Base-by-base conservation (phyloP, 2,329 filamentous ascomycete species). In the Ceratocystis huliohia region DNA sequence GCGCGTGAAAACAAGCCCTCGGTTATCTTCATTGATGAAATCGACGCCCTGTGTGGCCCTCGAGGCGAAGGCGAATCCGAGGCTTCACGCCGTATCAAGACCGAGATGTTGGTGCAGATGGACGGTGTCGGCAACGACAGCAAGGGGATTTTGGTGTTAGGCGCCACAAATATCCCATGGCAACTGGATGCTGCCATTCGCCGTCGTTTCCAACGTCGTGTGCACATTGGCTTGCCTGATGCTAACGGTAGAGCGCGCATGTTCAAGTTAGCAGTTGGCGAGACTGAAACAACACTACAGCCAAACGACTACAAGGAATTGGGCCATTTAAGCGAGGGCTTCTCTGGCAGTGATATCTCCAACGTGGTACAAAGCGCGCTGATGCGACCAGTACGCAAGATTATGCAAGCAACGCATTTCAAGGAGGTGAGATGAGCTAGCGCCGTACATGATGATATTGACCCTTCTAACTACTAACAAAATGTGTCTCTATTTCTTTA, bases 11-110 rank as follows among this genome's bases (percentile, higher is more conserved):
- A 96, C 77, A 96, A 94, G 72, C 94, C 94, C 0, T 94, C 92
- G 1, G 96, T 99, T 74, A 96, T 97, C 76, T 97, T 97, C 78
- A 96, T 97, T 73, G 93, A 97, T 75, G 93, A 97, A 77, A 91
- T 97, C 69, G 94, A 99, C 75, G 94, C 94, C 4, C 86, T 99
- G 1, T 97, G 94, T 74, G 94, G 94, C 0, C 92, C 93, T 7
- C 85, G 94, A 71, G 85, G 84, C 70, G 94, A 99, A 81, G 94
- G 94, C 74, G 95, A 99, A 79, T 96, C 92, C 1, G 94, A 99
- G 80, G 94, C 95, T 1, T 96, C 92, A 64, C 85, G 94, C 69
- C 88, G 94, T 75, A 99, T 99, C 81, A 99, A 99, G 79, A 99
- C 94, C 0, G 94, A 99, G 76, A 86, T 99, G 73, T 85, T 99